Percentiles rank a stretch among this genome's conserved stretches.
These are phyloP conservation scores for Neurospora discreta DNA, from an alignment of 495 filamentous ascomycete genomes.

Conservation along the genomic window DNA sequence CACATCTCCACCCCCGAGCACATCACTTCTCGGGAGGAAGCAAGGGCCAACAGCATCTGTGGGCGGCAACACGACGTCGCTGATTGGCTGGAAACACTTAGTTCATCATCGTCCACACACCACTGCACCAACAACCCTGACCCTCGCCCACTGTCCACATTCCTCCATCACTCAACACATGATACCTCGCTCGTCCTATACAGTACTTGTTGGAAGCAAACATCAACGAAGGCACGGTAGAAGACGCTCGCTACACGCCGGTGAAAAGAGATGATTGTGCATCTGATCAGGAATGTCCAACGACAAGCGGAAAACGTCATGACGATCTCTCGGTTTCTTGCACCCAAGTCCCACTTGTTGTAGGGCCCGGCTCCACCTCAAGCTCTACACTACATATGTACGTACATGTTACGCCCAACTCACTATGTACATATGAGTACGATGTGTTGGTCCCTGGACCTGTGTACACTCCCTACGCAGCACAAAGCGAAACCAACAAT, in stretches of 20 bases:
- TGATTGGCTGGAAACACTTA: neutral
- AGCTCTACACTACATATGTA: too few relatives aligned
- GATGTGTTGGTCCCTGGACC: neutral
- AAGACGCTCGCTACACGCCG: neutral
- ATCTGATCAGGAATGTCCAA: neutral
- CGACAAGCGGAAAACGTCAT: neutral
- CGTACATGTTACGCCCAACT: too few relatives aligned
- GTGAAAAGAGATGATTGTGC: neutral
- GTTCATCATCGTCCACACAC: neutral
- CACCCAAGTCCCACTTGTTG: neutral
- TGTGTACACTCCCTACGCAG: neutral
- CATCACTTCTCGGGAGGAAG: neutral
- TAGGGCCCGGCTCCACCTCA: neutral
- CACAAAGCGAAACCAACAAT: neutral
- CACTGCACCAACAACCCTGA: neutral
- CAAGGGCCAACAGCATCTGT: neutral
- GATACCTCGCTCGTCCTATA: neutral
- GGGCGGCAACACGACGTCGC: neutral
- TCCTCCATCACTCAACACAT: neutral
- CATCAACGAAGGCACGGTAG: neutral
- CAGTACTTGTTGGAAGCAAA: neutral
- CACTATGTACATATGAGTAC: too few relatives aligned
- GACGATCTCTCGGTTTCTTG: neutral
- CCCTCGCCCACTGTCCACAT: neutral
- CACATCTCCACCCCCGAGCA: neutral